Base-by-base conservation (phyloP, 2,329 filamentous ascomycete genomes). In the Trichoderma sp. region DNA sequence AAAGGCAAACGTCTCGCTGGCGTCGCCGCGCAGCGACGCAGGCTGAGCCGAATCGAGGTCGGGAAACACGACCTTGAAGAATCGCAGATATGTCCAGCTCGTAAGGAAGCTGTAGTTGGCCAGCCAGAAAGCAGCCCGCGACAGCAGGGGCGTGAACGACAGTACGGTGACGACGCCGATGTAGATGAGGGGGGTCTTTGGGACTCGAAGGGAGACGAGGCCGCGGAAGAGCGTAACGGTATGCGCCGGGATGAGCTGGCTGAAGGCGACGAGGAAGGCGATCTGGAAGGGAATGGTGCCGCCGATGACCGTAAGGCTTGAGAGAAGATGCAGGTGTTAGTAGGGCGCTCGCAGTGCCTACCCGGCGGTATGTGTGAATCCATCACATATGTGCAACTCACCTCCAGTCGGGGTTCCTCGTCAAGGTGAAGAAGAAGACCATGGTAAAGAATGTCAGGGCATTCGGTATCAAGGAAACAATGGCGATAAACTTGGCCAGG, bases 231-330 rank as follows among this genome's bases (percentile, higher is more conserved):
- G 86, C 5, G 94, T 95, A 61, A 98, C 94, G 12, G 95, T 99
- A 78, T 99, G 95, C 68, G 97, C 93, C 24, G 95, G 95, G 43
- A 98, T 90, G 57, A 99, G 91, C 78, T 99, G 95, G 79, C 96
- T 98, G 79, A 98, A 97, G 63, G 94, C 92, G 72, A 98, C 92
- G 67, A 99, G 90, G 80, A 98, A 98, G 67, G 91, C 89, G 54
- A 95, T 93, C 77, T 97, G 94, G 65, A 97, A 83, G 17, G 93
- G 88, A 68, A 97, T 89, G 63, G 93, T 93, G 71, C 95, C 95
- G 71, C 91, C 91, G 74, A 98, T 91, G 68, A 91, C 89, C 52
- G 90, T 93, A 54, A 91, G 79, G 60, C 90, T 95, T 72, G 15
- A 63, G 64, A 14, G 59, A 15, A 39, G 47, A 55, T 7, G 7